Conservation (phyloP, 2,329 filamentous ascomycete species). For the Elsinoe fawcettii region DNA sequence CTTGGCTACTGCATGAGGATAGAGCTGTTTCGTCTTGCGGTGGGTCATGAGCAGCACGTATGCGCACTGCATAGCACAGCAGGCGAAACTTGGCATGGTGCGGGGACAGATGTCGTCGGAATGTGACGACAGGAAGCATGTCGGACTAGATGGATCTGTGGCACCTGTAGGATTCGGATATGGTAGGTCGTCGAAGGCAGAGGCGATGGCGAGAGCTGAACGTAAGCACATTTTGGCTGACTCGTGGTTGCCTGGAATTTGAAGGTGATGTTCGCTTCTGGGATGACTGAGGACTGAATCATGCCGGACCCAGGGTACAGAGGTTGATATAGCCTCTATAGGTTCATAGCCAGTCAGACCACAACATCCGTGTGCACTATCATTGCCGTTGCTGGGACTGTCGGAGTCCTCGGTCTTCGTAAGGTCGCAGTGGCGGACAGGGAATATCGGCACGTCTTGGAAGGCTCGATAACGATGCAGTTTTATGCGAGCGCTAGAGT, state of each 20-base stretch:
- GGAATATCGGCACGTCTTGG: slow-evolving; percentile 44
- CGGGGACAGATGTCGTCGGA: slow-evolving; percentile 25
- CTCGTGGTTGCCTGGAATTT: slow-evolving; percentile 39
- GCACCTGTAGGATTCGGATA: slow-evolving; percentile 35
- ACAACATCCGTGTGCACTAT: neutral
- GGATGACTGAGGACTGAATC: too few relatives aligned
- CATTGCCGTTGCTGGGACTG: slow-evolving; percentile 16
- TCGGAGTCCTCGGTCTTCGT: slow-evolving; percentile 26
- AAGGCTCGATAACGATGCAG: slow-evolving; percentile 47
- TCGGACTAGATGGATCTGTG: neutral
- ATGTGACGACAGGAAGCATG: neutral
- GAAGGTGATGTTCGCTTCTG: neutral
- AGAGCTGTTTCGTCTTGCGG: slow-evolving; percentile 12
- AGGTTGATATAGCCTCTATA: too few relatives aligned
- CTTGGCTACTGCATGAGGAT: neutral
- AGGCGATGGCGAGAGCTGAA: slow-evolving; percentile 43
- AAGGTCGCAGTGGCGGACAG: slow-evolving; percentile 44
- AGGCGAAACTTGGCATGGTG: slow-evolving; percentile 41
- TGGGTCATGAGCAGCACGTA: slow-evolving; percentile 41
- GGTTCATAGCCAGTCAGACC: too few relatives aligned
- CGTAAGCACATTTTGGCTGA: slow-evolving; percentile 45
- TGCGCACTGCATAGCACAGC: slow-evolving; percentile 41
- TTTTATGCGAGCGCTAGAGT: slow-evolving; percentile 43
- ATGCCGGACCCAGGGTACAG: too few relatives aligned
- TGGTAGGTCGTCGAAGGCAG: slow-evolving; percentile 40